Percentiles rank a stretch among this genome's conserved stretches.
phyloP scores from a whole-genome alignment of 140 eudicot species.

The Stevia rebaudiana region DNA sequence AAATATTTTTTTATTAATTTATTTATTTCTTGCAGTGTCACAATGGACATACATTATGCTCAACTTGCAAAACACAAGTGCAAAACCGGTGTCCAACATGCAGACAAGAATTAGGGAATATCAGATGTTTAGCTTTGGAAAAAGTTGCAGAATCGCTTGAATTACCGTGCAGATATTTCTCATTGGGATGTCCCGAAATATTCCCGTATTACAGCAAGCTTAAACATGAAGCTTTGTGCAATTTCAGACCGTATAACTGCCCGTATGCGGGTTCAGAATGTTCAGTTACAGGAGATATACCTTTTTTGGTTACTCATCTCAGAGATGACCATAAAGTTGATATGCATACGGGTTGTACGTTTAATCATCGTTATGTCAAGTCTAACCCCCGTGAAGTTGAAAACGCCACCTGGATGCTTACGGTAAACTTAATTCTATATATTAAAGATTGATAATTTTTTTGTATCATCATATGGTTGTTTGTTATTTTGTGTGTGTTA shows the following conservation, averaged over 20 bases:
- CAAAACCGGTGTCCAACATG: conserved; percentile 96
- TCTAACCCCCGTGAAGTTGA: conserved; percentile 99
- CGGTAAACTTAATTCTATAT: conserved; percentile 41
- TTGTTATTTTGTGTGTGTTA: not conserved
- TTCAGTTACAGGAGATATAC: conserved; percentile 74
- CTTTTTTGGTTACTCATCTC: conserved; percentile 72
- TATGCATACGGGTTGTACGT: conserved; percentile 93
- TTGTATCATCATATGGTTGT: not conserved
- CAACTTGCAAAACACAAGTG: conserved; percentile 87
- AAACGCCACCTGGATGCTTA: conserved; percentile 98
- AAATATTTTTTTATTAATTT: not conserved
- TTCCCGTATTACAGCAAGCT: conserved; percentile 95
- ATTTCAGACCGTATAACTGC: conserved; percentile 85
- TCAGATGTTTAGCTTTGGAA: conserved; percentile 92
- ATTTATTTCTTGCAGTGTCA: conserved; percentile 69
- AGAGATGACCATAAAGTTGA: conserved; percentile 95
- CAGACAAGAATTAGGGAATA: conserved; percentile 95
- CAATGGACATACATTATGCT: conserved; percentile 95
- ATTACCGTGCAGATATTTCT: conserved; percentile 71
- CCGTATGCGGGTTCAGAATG: conserved; percentile 99
- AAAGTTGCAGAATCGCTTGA: conserved; percentile 95
- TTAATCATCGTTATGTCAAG: conserved; percentile 89
- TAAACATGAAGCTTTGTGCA: conserved; percentile 80
- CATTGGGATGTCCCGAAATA: conserved; percentile 85
- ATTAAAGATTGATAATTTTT: not conserved